A percentile compares a stretch with the other conserved stretches of the same genome.
Evolutionary conservation across 257 asterid genomes (phyloP).

Genomic region (Rubia yunnanensis): DNA sequence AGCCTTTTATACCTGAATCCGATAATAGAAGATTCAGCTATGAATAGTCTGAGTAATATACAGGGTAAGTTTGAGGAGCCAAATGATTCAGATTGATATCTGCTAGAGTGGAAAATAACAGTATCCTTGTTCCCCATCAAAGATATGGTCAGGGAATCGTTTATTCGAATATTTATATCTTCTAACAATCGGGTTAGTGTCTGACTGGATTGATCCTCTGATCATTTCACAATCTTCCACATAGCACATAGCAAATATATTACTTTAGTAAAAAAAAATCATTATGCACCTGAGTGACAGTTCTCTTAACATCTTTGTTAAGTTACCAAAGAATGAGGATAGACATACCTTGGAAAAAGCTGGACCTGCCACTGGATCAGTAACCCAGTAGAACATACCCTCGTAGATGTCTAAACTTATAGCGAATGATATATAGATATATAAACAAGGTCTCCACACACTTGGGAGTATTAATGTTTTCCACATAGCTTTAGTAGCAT

Average conservation of each 20-base stretch:
- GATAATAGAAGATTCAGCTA: neutral
- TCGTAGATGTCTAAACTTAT: slow-evolving; percentile 61
- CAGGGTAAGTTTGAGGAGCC: neutral
- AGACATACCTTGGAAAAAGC: slow-evolving; percentile 55
- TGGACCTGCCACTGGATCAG: slow-evolving; percentile 77
- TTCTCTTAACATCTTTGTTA: neutral
- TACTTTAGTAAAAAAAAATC: too few relatives aligned
- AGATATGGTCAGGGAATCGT: neutral
- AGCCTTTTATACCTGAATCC: neutral
- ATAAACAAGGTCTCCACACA: slow-evolving; percentile 91
- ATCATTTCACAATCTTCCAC: too few relatives aligned
- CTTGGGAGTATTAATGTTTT: slow-evolving; percentile 58
- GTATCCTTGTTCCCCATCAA: neutral
- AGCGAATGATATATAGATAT: slow-evolving; percentile 76
- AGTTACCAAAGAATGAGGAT: neutral
- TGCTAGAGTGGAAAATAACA: neutral
- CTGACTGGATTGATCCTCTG: too few relatives aligned
- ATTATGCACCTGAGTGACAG: neutral
- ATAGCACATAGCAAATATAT: neutral
- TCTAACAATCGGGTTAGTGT: neutral
- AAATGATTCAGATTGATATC: neutral
- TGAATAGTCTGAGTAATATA: neutral
- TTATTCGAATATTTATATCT: neutral
- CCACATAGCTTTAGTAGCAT: slow-evolving; percentile 92
- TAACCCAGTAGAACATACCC: slow-evolving; percentile 91